A percentile compares a stretch with the other conserved stretches of the same genome.
phyloP scores from a whole-genome alignment of 108 stramenopile genomes.

The Nannochloropsis salina region DNA sequence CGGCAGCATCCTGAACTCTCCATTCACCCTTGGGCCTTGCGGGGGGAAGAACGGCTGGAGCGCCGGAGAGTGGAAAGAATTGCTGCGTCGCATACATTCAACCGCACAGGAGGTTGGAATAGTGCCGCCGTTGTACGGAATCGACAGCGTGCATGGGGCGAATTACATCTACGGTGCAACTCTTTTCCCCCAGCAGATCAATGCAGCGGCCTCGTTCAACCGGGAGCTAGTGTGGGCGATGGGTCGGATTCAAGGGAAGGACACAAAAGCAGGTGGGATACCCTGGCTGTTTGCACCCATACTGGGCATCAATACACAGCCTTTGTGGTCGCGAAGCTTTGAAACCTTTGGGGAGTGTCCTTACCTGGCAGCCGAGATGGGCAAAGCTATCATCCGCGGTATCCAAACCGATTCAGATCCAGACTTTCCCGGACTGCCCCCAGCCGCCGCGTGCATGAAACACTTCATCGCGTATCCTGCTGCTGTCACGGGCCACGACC shows the following conservation, averaged over 20 bases:
- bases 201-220: conserved; percentile 70
- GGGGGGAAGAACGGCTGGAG: conserved; percentile 2
- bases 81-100: neutral
- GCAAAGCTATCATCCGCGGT: conserved; percentile 59
- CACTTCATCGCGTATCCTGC: conserved; percentile 68
- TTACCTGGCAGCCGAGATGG: conserved; percentile 61
- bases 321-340: conserved; percentile 65
- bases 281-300: conserved; percentile 73
- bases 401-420: conserved; percentile 53
- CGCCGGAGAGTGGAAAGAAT: conserved; percentile 24
- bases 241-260: conserved; percentile 59
- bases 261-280: conserved; percentile 66
- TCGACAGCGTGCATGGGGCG: conserved; percentile 67
- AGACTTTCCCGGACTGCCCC: conserved; percentile 49
- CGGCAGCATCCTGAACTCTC: conserved; percentile 36
- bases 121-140: neutral
- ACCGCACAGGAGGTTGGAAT: neutral
- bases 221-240: conserved; percentile 53
- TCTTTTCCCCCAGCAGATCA: conserved; percentile 68
- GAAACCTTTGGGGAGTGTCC: conserved; percentile 85
- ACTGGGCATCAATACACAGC: conserved; percentile 65
- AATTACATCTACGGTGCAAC: conserved; percentile 67
- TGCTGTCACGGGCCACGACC: conserved; percentile 68
- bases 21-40: conserved; percentile 22
- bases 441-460: conserved; percentile 73